phyloP scores from a whole-genome alignment of 202 grass and related monocot species.

The Tripidium arundinaceum region DNA sequence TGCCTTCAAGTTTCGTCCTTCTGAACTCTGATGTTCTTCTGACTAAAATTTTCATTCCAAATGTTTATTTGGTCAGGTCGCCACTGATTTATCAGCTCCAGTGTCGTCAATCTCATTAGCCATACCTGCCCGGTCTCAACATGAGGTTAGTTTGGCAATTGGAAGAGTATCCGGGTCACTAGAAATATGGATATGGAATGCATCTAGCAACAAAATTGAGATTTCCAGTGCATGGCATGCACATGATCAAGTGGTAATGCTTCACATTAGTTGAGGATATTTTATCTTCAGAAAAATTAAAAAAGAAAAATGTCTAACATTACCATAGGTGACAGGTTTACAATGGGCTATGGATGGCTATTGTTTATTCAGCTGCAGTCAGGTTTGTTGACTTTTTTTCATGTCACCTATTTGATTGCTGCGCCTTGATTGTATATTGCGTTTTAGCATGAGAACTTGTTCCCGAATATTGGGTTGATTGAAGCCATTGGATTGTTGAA shows the following conservation, averaged over 20 bases:
- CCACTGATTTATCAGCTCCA: conserved; percentile 30
- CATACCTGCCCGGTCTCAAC: conserved; percentile 36
- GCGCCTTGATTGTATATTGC: background rate
- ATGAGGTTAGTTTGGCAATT: conserved; percentile 58
- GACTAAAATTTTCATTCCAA: conserved; percentile 6
- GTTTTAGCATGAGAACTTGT: background rate
- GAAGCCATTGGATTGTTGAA: background rate
- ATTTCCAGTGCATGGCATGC: conserved; percentile 51
- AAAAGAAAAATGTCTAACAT: conserved; percentile 29
- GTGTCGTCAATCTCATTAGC: conserved; percentile 65
- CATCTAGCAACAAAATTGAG: conserved; percentile 45
- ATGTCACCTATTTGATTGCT: conserved; percentile 7
- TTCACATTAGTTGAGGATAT: conserved; percentile 23
- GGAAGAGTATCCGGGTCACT: conserved; percentile 77
- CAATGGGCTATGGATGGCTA: conserved; percentile 67
- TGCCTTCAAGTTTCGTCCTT: background rate
- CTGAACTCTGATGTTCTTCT: background rate
- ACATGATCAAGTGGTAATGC: conserved; percentile 89
- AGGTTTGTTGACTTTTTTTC: conserved; percentile 51
- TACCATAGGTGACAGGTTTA: conserved; percentile 80
- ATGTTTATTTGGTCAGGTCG: conserved; percentile 39
- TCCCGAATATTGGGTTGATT: background rate
- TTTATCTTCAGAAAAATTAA: conserved; percentile 18
- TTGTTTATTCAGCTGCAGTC: conserved; percentile 83
- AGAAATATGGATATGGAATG: conserved; percentile 65